A percentile compares a stretch with the other conserved stretches of the same genome.
These are phyloP conservation scores for Usnea hakonensis DNA, from an alignment of 495 filamentous ascomycete genomes.

Conservation along the genomic window DNA sequence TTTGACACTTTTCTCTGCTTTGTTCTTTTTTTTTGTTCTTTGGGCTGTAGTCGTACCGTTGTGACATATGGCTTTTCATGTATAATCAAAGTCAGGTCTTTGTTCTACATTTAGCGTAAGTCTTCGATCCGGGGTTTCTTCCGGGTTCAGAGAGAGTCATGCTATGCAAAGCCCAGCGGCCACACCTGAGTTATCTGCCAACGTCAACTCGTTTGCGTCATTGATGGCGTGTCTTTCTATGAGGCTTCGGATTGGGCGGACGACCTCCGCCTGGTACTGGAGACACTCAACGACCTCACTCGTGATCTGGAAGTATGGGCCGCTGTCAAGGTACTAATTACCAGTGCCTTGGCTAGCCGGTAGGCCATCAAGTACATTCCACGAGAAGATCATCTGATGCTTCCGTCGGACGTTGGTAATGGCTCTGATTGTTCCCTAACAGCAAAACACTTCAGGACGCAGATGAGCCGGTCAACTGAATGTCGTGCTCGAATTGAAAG, in stretches of 20 bases:
- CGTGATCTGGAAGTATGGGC: not conserved
- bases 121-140: too few species aligned
- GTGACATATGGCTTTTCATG: not conserved
- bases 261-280: not conserved
- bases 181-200: too few species aligned
- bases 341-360: constrained; percentile 4
- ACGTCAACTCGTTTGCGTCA: constrained; percentile 9
- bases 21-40: not conserved
- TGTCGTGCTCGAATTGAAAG: not conserved
- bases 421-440: not conserved
- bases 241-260: not conserved
- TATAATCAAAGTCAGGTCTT: not conserved
- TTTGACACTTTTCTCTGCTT: too few species aligned
- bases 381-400: not conserved
- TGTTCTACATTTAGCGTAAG: too few species aligned
- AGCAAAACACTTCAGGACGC: not conserved
- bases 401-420: not conserved
- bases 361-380: not conserved
- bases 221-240: constrained; percentile 12
- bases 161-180: too few species aligned
- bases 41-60: too few species aligned
- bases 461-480: not conserved
- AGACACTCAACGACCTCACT: not conserved
- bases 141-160: too few species aligned
- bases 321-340: not conserved